phyloP scores from a whole-genome alignment of 371 early-diverging fungal species.

The Apophysomyces trapeziformis region DNA sequence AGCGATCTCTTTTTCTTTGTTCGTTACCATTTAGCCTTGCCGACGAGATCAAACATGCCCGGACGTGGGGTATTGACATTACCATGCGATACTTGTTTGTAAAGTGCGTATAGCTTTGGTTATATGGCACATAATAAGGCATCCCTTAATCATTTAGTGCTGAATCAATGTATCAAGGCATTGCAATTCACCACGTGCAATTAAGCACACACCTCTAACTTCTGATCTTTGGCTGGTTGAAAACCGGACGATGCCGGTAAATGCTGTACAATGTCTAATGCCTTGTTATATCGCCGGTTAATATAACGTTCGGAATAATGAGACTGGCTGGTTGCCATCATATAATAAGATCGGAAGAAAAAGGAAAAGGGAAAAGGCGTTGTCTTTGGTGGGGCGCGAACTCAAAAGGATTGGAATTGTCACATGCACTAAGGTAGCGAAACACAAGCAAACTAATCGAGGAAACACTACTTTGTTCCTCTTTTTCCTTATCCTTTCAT shows the following conservation, averaged over 20 bases:
- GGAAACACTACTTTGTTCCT: no score
- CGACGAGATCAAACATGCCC: conserved; percentile 53
- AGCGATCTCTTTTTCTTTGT: not conserved
- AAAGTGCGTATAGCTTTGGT: conserved; percentile 47
- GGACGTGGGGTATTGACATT: conserved; percentile 47
- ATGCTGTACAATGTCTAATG: conserved; percentile 41
- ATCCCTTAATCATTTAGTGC: conserved; percentile 4
- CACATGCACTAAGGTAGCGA: not conserved
- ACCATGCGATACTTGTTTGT: conserved; percentile 52
- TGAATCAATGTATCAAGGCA: not conserved
- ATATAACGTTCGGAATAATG: conserved; percentile 34
- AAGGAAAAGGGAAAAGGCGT: conserved; percentile 15
- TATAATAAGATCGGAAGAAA: not conserved
- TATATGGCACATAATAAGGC: not conserved
- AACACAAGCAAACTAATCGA: not conserved
- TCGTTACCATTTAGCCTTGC: conserved; percentile 48
- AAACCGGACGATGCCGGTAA: conserved; percentile 37
- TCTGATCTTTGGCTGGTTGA: conserved; percentile 47
- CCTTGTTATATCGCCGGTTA: conserved; percentile 36
- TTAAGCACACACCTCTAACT: conserved; percentile 34
- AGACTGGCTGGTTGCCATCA: conserved; percentile 25
- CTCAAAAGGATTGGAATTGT: conserved; percentile 5
- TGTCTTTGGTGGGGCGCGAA: not conserved
- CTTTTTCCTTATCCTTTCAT: no score
- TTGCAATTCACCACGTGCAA: not conserved